phyloP scores from a whole-genome alignment of 2,329 filamentous ascomycete species.

The Tetracladium maxilliforme region DNA sequence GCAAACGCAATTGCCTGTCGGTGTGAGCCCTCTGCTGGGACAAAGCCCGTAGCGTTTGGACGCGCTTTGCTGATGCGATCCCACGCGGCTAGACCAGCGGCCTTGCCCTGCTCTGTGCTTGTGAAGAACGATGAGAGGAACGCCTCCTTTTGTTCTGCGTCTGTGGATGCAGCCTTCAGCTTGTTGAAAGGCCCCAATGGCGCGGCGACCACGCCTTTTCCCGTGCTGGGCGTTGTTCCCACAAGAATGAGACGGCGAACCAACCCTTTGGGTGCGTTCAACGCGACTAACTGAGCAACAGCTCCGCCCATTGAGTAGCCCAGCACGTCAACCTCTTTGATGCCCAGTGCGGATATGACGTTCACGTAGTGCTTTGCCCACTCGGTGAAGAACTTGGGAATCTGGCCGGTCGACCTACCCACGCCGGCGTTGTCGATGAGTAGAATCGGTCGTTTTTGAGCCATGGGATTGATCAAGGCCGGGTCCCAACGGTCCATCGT shows the following conservation, averaged over 20 bases:
- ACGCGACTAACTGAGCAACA: conserved; percentile 14
- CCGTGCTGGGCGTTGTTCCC: conserved; percentile 12
- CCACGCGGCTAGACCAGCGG: conserved; percentile 18
- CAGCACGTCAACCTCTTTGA: conserved; percentile 16
- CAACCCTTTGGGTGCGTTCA: conserved; percentile 11
- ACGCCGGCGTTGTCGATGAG: conserved; percentile 20
- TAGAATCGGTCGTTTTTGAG: conserved; percentile 13
- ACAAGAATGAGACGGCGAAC: conserved; percentile 15
- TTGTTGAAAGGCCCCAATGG: conserved; percentile 16
- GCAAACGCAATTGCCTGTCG: no score
- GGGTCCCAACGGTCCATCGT: conserved; percentile 14
- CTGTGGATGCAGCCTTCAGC: conserved; percentile 15
- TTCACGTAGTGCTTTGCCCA: conserved; percentile 14
- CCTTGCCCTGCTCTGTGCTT: conserved; percentile 13
- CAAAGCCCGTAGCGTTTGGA: conserved; percentile 10
- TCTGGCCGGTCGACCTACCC: conserved; percentile 15
- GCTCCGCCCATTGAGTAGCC: conserved; percentile 21
- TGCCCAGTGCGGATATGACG: conserved; percentile 12
- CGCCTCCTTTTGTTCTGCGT: conserved; percentile 16
- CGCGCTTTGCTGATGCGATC: conserved; percentile 15
- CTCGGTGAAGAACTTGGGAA: conserved; percentile 12
- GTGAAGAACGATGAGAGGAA: conserved; percentile 20
- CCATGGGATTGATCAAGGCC: conserved; percentile 16
- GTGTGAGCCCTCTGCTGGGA: conserved; percentile 11
- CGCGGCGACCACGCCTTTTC: no score